These are phyloP conservation scores for Luffa aegyptiaca DNA, from an alignment of 306 rosid genomes.

Conservation along the genomic window DNA sequence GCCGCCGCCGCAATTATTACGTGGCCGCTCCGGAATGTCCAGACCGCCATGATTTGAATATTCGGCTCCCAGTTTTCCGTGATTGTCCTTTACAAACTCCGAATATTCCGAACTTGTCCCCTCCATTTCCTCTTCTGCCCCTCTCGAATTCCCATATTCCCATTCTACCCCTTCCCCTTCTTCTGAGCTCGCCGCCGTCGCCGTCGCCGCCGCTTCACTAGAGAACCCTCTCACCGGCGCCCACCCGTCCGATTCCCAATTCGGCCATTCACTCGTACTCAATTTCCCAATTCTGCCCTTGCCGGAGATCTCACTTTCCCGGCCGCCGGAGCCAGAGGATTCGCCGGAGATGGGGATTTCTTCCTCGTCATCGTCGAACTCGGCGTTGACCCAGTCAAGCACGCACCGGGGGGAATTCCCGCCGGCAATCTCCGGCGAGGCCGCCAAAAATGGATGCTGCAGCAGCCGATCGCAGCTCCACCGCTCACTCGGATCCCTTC, in stretches of 20 bases:
- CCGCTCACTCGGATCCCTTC: conserved; percentile 32
- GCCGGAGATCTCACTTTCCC: not conserved
- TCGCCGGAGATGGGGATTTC: not conserved
- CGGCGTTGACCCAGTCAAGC: conserved; percentile 49
- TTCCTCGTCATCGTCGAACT: conserved; percentile 27
- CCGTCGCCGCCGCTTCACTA: conserved; percentile 6
- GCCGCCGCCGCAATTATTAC: not conserved
- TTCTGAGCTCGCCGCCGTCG: not conserved
- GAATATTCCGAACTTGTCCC: conserved; percentile 28
- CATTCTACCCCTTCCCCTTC: not conserved
- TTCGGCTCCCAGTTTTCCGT: conserved; percentile 18
- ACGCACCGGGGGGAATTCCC: conserved; percentile 81
- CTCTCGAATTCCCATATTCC: conserved; percentile 2
- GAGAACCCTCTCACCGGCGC: conserved; percentile 33
- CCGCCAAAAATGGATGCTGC: conserved; percentile 61
- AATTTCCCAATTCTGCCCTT: conserved; percentile 42
- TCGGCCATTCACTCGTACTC: conserved; percentile 29
- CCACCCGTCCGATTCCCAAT: conserved; percentile 77
- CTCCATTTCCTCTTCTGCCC: conserved; percentile 7
- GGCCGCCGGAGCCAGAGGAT: not conserved
- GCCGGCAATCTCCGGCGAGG: not conserved
- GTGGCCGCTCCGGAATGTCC: conserved; percentile 11
- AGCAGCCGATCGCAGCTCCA: conserved; percentile 88
- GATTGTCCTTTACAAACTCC: not conserved
- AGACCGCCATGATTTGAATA: conserved; percentile 5